phyloP scores from a whole-genome alignment of 78 protist genomes.

The Chrysochromulina parva region DNA sequence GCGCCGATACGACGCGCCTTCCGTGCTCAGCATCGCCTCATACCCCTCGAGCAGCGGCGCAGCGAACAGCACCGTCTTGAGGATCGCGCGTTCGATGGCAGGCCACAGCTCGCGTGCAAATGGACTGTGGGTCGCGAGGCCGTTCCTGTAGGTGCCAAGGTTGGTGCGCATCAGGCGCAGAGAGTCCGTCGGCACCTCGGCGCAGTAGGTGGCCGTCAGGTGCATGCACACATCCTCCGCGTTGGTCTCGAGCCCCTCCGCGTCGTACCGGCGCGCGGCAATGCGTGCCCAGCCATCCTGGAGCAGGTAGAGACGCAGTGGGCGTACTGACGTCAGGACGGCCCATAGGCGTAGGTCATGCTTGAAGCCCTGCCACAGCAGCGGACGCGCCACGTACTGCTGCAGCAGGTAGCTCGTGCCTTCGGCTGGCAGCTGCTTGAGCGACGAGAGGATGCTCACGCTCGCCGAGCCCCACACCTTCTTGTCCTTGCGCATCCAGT shows the following conservation, averaged over 20 bases:
- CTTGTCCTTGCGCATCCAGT: background rate
- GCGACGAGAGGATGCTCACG: background rate
- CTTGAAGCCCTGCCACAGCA: slow-evolving; percentile 15
- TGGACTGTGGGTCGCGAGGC: background rate
- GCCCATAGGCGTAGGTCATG: slow-evolving; percentile 45
- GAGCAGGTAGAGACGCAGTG: slow-evolving; percentile 34
- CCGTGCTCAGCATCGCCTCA: background rate
- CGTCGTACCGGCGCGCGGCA: background rate
- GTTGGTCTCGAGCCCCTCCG: background rate
- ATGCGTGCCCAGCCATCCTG: slow-evolving; percentile 1
- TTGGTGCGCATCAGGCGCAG: background rate
- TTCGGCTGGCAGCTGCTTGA: background rate
- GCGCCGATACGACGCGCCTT: background rate
- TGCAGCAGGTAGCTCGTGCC: background rate
- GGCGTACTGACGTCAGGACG: background rate
- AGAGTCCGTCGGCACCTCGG: background rate
- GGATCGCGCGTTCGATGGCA: background rate
- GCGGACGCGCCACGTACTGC: background rate
- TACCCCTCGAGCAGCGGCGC: background rate
- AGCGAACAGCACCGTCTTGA: background rate
- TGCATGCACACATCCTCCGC: background rate
- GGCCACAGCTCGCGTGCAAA: background rate
- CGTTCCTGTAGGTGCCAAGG: background rate
- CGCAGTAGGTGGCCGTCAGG: background rate
- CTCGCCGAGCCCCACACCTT: background rate